phyloP scores from a whole-genome alignment of 2,329 filamentous ascomycete genomes.

The Alternaria brassicae region DNA sequence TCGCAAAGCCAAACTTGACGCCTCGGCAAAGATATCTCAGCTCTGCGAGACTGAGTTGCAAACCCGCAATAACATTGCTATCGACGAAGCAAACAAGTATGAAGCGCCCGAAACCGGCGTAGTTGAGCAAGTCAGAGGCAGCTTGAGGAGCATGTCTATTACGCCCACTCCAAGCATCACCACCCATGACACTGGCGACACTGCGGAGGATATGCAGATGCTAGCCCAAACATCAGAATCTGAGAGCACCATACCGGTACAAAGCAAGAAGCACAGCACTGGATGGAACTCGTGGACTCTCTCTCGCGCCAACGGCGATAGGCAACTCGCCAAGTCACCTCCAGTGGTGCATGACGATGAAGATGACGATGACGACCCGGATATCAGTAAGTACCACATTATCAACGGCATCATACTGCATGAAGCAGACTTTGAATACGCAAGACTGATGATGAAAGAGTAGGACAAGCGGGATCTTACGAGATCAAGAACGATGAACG shows the following conservation, averaged over 20 bases:
- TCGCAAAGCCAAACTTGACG: neutral
- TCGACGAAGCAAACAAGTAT: neutral
- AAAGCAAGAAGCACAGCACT: neutral
- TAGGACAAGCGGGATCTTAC: constrained; percentile 1
- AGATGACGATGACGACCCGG: constrained; percentile 10
- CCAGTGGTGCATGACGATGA: neutral
- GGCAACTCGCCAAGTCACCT: constrained; percentile 1
- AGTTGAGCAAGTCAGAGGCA: neutral
- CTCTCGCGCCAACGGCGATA: constrained; percentile 7
- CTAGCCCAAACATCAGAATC: neutral
- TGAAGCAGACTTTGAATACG: neutral
- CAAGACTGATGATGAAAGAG: constrained; percentile 12
- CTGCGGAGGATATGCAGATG: neutral
- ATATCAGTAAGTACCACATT: constrained; percentile 18
- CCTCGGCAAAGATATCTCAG: neutral
- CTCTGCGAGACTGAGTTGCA: neutral
- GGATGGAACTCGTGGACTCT: constrained; percentile 6
- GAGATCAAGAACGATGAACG: constrained; percentile 2
- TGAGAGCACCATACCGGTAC: neutral
- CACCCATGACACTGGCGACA: neutral
- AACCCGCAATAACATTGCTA: neutral
- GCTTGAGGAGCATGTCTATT: neutral
- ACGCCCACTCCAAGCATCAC: neutral
- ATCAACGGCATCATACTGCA: constrained; percentile 13
- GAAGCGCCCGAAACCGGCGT: neutral